These are phyloP conservation scores for Cladobotryum mycophilum DNA, from an alignment of 2,329 filamentous ascomycete genomes.

Conservation along the genomic window DNA sequence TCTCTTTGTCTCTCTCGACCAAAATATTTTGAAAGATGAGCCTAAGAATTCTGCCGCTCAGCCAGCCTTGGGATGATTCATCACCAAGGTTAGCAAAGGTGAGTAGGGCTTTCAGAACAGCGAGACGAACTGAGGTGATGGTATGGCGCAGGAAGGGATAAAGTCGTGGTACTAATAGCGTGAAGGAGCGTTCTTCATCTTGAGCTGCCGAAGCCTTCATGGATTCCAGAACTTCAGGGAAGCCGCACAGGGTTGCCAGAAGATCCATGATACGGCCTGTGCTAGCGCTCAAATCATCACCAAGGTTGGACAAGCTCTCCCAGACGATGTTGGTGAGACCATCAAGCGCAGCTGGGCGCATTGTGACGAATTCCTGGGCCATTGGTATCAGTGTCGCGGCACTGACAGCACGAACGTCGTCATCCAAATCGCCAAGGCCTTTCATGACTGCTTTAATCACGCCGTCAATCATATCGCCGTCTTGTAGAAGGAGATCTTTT, in stretches of 20 bases:
- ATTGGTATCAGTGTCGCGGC: constrained; percentile 97
- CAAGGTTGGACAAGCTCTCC: constrained; percentile 94
- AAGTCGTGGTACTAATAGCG: constrained; percentile 81
- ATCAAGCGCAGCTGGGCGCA: constrained; percentile 72
- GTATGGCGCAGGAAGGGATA: constrained; percentile 97
- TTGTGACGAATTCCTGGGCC: constrained; percentile 85
- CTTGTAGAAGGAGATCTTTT: constrained; percentile 81
- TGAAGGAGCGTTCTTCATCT: constrained; percentile 84
- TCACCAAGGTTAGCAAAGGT: constrained; percentile 88
- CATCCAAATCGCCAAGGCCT: constrained; percentile 81
- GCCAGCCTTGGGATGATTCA: constrained; percentile 78
- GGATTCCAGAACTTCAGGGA: constrained; percentile 82
- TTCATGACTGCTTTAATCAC: constrained; percentile 92
- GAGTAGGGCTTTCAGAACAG: constrained; percentile 83
- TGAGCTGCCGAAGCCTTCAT: constrained; percentile 86
- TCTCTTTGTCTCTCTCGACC: constrained; percentile 81
- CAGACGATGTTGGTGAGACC: constrained; percentile 89
- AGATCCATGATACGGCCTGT: constrained; percentile 99
- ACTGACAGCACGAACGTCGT: constrained; percentile 94
- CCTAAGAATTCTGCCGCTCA: constrained; percentile 81
- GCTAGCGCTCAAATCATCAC: constrained; percentile 93
- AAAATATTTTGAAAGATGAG: constrained; percentile 93
- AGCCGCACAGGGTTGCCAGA: constrained; percentile 89
- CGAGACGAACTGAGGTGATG: constrained; percentile 89
- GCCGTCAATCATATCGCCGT: constrained; percentile 82